Conservation (phyloP, 2,329 filamentous ascomycete species). For the Calonectria multiphialidica region DNA sequence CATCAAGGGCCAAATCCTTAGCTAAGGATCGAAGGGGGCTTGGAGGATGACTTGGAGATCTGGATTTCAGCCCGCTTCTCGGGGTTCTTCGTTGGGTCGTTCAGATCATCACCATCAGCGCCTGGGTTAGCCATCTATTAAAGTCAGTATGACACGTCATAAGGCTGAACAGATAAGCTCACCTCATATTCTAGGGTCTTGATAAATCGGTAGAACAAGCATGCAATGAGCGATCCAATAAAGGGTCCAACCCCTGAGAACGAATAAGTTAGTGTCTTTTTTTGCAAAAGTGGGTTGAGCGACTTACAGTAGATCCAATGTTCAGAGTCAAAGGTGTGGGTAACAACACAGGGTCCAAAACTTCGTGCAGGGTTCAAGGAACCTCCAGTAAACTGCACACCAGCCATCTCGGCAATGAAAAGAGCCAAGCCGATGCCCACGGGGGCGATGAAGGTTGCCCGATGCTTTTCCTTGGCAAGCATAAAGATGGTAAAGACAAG, state of each 20-base stretch:
- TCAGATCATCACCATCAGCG: constrained; percentile 57
- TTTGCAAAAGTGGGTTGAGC: neutral
- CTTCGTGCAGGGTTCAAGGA: constrained; percentile 61
- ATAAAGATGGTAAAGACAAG: constrained; percentile 63
- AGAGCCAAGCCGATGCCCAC: constrained; percentile 61
- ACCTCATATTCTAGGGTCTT: constrained; percentile 55
- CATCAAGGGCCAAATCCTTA: constrained; percentile 7
- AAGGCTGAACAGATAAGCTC: neutral
- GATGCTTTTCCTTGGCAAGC: constrained; percentile 64
- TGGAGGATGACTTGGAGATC: constrained; percentile 17
- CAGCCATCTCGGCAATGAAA: constrained; percentile 59
- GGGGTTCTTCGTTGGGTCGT: constrained; percentile 58
- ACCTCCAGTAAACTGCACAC: constrained; percentile 61
- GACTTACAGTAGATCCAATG: constrained; percentile 61
- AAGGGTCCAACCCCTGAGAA: constrained; percentile 49
- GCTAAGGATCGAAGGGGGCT: constrained; percentile 39
- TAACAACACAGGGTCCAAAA: constrained; percentile 60
- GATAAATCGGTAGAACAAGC: constrained; percentile 54
- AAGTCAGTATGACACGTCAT: neutral
- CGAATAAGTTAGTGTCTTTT: constrained; percentile 9
- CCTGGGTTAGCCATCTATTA: constrained; percentile 59
- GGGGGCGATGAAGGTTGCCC: constrained; percentile 60
- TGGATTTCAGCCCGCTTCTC: constrained; percentile 51
- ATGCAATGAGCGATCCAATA: constrained; percentile 49
- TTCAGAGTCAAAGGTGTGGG: constrained; percentile 53